Evolutionary conservation across 495 filamentous ascomycete species (phyloP), one percentile per base, ranked within the genome.

Genomic region (Cercophora newfieldiana): DNA sequence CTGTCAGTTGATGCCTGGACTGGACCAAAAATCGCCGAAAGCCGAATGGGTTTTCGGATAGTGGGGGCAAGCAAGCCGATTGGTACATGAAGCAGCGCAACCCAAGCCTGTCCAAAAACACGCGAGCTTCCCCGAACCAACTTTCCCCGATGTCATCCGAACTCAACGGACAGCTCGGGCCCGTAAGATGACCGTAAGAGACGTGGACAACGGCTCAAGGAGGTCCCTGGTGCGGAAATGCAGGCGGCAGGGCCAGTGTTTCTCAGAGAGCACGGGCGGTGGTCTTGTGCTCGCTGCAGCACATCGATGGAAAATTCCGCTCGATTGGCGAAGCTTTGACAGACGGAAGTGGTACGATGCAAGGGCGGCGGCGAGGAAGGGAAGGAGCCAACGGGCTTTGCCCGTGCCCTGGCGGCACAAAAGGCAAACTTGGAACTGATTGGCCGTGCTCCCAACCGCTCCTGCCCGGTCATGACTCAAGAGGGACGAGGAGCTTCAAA

Each of bases 321-420:
- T 57, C 21, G 55, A 57, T 57, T 57, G 55, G 30, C 55, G 30
- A 57, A 57, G 55, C 55, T 29, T 28, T 33, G 55, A 7, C 55
- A 30, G 25, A 26, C 25, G 28, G 18, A 28, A 57, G 30, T 21
- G 19, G 44, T 60, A 37, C 58, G 58, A 60, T 60, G 58, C 58
- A 60, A 37, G 58, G 58, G 31, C 26, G 30, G 21, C 55, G 10
- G 37, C 37, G 37, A 44, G 4, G 37, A 14, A 44, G 37, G 37
- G 37, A 44, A 44, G 37, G 37, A 44, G 37, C 37, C 18, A 44
- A 44, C 37, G 37, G 37, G 37, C 37, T 5, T n/a, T n/a, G n/a
- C n/a, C n/a, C n/a, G n/a, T n/a, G 37, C 37, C 37, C 37, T 44
- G 37, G 18, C 37, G 37, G 18, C 2, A 44, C 37, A 14, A 14